Evolutionary conservation across 2,329 filamentous ascomycete genomes (phyloP), one percentile per base, ranked within the genome.

Genomic region (Aschersonia sp.): DNA sequence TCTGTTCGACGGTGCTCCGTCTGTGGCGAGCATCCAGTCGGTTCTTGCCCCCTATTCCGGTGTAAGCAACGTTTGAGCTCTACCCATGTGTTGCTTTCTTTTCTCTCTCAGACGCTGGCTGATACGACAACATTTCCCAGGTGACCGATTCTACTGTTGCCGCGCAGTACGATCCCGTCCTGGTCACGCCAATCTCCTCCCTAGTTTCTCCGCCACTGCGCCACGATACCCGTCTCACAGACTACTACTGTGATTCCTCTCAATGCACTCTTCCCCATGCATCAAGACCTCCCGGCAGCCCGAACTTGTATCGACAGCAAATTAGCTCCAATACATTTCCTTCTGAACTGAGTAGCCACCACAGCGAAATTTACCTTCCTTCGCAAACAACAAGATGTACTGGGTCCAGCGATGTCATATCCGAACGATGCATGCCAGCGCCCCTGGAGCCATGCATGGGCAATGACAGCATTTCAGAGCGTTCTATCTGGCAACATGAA

Each of bases 101-200:
- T n/a, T n/a, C n/a, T n/a, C n/a, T n/a, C n/a, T n/a, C n/a, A n/a
- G n/a, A n/a, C n/a, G n/a, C n/a, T n/a, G n/a, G n/a, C n/a, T n/a
- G n/a, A n/a, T n/a, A n/a, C n/a, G n/a, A n/a, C n/a, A n/a, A n/a
- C n/a, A n/a, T n/a, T n/a, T n/a, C n/a, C n/a, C 49, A 61, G 57
- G 54, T 57, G 31, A 57, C 60, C 6, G 54, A 63, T n/a, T 65
- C 63, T 54, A 57, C 49, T 50, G 54, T 62, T 55, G 51, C 59
- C 54, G 47, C 57, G 56, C 56, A 62, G 51, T 68, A 64, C 60
- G 70, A 73, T 52, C 57, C 66, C 39, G 64, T 62, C 43, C 61
- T 76, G 48, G 59, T 73, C 45, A 75, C 73, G n/a, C 73, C 74
- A 31, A 67, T 68, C 14, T 75, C 73, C 43, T 63, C 63, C 44